These are phyloP conservation scores for Suillus hirtellus DNA, from an alignment of 768 basidiomycete species.

Conservation along the genomic window DNA sequence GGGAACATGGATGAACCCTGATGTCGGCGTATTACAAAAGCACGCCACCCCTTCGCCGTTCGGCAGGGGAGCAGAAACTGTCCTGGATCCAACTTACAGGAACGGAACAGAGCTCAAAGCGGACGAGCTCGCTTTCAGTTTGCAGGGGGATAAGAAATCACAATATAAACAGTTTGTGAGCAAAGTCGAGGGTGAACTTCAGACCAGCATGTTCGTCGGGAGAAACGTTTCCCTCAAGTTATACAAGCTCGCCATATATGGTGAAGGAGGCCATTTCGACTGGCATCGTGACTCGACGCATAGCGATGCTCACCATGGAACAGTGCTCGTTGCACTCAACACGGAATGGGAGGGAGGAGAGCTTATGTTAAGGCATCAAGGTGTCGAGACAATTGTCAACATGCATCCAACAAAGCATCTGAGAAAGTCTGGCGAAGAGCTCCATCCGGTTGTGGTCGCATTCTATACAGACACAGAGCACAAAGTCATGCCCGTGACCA, in stretches of 20 bases:
- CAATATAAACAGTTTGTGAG: not conserved
- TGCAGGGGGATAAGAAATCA: not conserved
- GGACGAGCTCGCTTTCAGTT: not conserved
- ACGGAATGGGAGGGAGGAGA: not conserved
- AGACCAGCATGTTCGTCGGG: not conserved
- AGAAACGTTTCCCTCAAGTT: not conserved
- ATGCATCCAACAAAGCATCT: not conserved
- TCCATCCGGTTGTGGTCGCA: not conserved
- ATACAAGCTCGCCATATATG: not conserved
- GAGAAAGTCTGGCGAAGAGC: not conserved
- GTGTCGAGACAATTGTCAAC: not conserved
- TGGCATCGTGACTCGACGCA: constrained; percentile 4
- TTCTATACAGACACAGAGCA: not conserved
- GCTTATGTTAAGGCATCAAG: constrained; percentile 1
- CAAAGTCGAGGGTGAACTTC: not conserved
- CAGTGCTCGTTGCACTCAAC: not conserved
- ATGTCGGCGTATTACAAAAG: not conserved
- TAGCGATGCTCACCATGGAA: constrained; percentile 1
- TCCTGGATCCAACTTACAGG: constrained; percentile 3
- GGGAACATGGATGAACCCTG: not conserved
- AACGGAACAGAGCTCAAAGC: not conserved
- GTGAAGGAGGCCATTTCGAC: constrained; percentile 1
- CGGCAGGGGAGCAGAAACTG: not conserved
- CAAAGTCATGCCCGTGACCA: constrained; percentile 3
- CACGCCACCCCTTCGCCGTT: not conserved